Evolutionary conservation across 192 early-diverging fungal genomes (phyloP), one percentile per base, ranked within the genome.

Genomic region (Martensiomyces pterosporus): DNA sequence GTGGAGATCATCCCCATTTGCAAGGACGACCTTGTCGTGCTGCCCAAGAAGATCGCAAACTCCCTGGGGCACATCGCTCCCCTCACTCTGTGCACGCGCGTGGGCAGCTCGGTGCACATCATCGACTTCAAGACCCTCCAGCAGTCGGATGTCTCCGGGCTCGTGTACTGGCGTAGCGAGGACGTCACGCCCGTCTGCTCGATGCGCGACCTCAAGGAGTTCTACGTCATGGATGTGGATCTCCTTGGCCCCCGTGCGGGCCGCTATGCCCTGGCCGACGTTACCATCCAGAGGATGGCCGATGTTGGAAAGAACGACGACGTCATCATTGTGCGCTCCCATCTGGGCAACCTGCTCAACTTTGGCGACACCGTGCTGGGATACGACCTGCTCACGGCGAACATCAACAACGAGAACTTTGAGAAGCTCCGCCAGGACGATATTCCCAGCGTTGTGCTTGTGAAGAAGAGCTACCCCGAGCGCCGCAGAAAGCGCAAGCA

Each of bases 1-100:
- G 82, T 93, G 9, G 96, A 99, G 70, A 74, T 99, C 52, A 87
- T 91, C 39, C 96, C 96, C 24, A 81, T 99, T 34, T 99, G 96
- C 77, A 91, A 87, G 71, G 96, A 99, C 65, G 96, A 99, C 75
- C 60, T 99, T 49, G 72, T 97, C 4, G 88, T 82, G 47, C 72
- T 99, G 53, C 85, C 90, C 24, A 69, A 78, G 17, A 97, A 94
- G 68, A 57, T 93, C 29, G 91, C 94, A 18, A 85, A 88, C 52
- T 56, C 79, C 15, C 68, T 96, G 45, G 89, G 90, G 36, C 86
- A 93, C 55, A 90, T 95, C 47, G 78, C 68, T 38, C 93, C 86
- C 39, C 80, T 99, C 51, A 82, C 83, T 10, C 55, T 97, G 39
- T 89, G 87, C 76, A 79, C 83, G 41, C 86, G 87, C 52, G 81